Conservation (phyloP, 306 rosid species). For the Trichosanthes truncata region DNA sequence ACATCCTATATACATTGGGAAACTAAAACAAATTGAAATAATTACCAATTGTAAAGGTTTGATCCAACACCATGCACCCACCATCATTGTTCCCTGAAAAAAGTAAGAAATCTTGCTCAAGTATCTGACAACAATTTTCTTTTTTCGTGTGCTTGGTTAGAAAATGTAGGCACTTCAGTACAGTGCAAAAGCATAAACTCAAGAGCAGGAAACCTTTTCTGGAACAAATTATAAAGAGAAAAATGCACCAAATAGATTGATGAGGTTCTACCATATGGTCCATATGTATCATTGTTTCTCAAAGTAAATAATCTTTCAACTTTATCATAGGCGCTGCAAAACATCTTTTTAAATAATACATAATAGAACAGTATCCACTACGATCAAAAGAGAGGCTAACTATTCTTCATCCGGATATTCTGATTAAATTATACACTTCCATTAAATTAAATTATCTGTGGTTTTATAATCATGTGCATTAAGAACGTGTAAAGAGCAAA, state of each 20-base stretch:
- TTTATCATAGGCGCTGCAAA: neutral
- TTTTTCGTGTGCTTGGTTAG: neutral
- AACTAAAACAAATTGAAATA: slow-evolving; percentile 6
- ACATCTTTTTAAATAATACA: neutral
- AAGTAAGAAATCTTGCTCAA: neutral
- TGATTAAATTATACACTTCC: neutral
- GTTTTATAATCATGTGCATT: neutral
- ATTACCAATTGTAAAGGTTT: slow-evolving; percentile 91
- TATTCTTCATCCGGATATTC: neutral
- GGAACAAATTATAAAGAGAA: neutral
- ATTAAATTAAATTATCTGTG: neutral
- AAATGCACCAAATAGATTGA: neutral
- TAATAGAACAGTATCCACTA: neutral
- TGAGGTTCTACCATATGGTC: neutral
- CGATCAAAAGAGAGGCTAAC: neutral
- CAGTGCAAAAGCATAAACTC: neutral
- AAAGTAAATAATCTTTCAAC: neutral
- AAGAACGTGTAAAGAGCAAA: neutral
- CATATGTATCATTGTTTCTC: neutral
- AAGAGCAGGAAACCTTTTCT: neutral
- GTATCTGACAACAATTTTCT: neutral
- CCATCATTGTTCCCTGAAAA: slow-evolving; percentile 73
- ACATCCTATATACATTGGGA: neutral
- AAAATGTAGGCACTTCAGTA: neutral
- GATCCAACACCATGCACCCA: slow-evolving; percentile 79